These are phyloP conservation scores for Coniferiporia weirii DNA, from an alignment of 1,284 basidiomycete species.

Conservation along the genomic window DNA sequence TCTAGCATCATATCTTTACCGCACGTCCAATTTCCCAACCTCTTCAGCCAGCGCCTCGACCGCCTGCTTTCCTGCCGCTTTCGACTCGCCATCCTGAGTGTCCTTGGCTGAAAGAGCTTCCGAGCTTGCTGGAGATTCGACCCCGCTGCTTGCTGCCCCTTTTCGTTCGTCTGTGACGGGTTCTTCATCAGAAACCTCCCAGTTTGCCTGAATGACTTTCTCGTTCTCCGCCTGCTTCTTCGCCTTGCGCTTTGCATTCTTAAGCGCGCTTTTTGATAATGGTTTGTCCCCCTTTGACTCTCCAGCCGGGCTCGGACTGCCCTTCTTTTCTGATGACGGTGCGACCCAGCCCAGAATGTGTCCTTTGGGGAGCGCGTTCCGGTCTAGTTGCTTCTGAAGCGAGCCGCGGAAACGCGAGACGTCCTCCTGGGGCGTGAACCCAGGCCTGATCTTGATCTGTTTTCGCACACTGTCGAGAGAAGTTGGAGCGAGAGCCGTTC, in stretches of 20 bases:
- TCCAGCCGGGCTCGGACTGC: slow-evolving; percentile 22
- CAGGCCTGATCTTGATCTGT: slow-evolving; percentile 86
- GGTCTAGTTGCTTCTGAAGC: slow-evolving; percentile 68
- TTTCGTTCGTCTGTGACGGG: slow-evolving; percentile 21
- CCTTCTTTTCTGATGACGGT: slow-evolving; percentile 40
- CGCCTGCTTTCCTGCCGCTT: slow-evolving; percentile 1
- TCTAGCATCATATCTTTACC: slow-evolving; percentile 19
- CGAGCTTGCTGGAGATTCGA: neutral
- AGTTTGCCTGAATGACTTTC: slow-evolving; percentile 55
- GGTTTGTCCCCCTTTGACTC: slow-evolving; percentile 22
- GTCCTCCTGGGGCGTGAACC: slow-evolving; percentile 94
- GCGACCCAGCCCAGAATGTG: slow-evolving; percentile 75
- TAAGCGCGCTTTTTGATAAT: slow-evolving; percentile 32
- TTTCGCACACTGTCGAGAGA: slow-evolving; percentile 66
- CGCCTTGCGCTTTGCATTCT: slow-evolving; percentile 76
- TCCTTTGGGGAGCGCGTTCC: slow-evolving; percentile 59
- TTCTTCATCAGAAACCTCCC: slow-evolving; percentile 71
- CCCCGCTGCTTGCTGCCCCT: slow-evolving; percentile 18
- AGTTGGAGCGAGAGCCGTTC: slow-evolving; percentile 15
- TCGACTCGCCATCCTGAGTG: neutral
- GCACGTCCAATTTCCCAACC: slow-evolving; percentile 39
- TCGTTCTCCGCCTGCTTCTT: slow-evolving; percentile 62
- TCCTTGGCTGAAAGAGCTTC: neutral
- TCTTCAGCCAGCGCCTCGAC: slow-evolving; percentile 36
- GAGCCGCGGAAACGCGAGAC: slow-evolving; percentile 77